phyloP scores from a whole-genome alignment of 257 asterid species.

The Nicotiana obtusifolia region DNA sequence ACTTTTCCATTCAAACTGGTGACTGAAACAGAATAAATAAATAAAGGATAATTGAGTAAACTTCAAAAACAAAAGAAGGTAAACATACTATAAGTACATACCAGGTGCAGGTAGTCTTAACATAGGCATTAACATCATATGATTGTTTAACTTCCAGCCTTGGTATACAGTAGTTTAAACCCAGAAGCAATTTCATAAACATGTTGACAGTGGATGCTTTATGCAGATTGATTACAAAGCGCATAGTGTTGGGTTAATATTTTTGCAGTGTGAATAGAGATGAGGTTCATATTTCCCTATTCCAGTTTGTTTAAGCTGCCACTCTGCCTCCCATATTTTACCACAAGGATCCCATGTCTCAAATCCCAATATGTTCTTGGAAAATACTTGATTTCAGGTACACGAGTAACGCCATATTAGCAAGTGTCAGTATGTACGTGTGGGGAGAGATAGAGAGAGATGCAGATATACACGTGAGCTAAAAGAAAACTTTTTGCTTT shows the following conservation, averaged over 20 bases:
- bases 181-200: background rate
- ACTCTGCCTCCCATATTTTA: background rate
- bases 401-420: background rate
- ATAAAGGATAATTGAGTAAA: background rate
- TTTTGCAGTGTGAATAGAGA: background rate
- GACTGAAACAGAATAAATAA: background rate
- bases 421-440: background rate
- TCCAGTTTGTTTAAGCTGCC: background rate
- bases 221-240: background rate
- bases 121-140: background rate
- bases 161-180: background rate
- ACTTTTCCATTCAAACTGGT: conserved; percentile 1
- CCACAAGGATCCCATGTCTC: background rate
- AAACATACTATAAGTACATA: background rate
- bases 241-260: background rate
- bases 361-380: background rate
- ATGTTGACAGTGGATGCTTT: background rate
- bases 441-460: background rate
- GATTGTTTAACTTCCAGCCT: background rate
- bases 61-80: background rate
- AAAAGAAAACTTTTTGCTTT: background rate
- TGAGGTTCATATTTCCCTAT: background rate
- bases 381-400: background rate
- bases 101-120: background rate
- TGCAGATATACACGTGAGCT: background rate